phyloP scores from a whole-genome alignment of 2,329 filamentous ascomycete species.

The Fulvia fulva region DNA sequence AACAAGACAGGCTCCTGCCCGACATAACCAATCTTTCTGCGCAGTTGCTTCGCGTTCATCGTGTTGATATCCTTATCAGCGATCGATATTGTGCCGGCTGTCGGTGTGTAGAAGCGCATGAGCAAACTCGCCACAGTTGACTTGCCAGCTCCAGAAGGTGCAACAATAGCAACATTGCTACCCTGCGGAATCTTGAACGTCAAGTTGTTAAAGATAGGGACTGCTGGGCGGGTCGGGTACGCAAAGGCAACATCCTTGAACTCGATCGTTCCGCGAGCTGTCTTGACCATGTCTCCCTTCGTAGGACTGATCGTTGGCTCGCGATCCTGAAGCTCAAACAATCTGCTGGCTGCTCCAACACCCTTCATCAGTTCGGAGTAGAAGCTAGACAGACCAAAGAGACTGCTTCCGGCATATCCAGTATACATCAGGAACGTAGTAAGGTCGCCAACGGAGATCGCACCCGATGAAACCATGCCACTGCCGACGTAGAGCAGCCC shows the following conservation, averaged over 20 bases:
- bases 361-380: conserved; percentile 99
- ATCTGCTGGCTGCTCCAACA: conserved; percentile 88
- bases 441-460: conserved; percentile 85
- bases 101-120: conserved; percentile 86
- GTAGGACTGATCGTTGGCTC: conserved; percentile 84
- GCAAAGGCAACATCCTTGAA: conserved; percentile 84
- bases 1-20: conserved; percentile 93
- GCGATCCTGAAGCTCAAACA: conserved; percentile 94
- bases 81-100: conserved; percentile 71
- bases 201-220: conserved; percentile 83
- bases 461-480: conserved; percentile 78
- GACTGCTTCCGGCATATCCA: conserved; percentile 76
- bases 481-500: conserved; percentile 87
- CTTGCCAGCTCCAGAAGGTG: conserved; percentile 92
- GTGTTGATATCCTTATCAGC: conserved; percentile 75
- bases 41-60: conserved; percentile 90
- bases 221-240: conserved; percentile 89
- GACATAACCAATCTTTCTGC: conserved; percentile 90
- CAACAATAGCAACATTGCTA: conserved; percentile 93
- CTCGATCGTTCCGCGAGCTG: conserved; percentile 81
- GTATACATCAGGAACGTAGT: conserved; percentile 99
- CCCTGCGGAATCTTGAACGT: conserved; percentile 90
- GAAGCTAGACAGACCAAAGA: conserved; percentile 92
- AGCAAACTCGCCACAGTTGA: conserved; percentile 91
- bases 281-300: conserved; percentile 70